Evolutionary conservation across 164 flowering plant genomes (phyloP).

Genomic region (Chloranthus sessilifolius): DNA sequence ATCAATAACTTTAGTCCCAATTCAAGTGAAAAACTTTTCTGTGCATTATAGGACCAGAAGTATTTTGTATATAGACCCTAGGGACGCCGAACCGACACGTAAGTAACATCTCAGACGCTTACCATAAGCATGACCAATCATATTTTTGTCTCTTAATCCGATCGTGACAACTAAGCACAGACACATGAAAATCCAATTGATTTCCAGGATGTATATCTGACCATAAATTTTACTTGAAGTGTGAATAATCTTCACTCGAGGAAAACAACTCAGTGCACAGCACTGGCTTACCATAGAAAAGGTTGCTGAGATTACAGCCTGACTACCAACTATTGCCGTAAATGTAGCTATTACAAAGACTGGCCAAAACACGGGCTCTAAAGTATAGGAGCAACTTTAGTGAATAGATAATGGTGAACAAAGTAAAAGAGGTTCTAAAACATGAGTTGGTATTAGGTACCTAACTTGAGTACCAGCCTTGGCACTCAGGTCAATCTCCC

Average conservation of each 20-base stretch:
- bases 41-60: no score
- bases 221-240: conserved; percentile 58
- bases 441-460: no score
- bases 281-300: conserved; percentile 72
- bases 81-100: no score
- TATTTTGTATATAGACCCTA: no score
- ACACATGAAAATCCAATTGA: conserved; percentile 68
- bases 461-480: no score
- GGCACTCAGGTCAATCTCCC: no score
- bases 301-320: conserved; percentile 69
- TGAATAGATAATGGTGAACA: conserved; percentile 1
- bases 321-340: conserved; percentile 71
- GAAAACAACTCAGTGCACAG: conserved; percentile 64
- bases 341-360: conserved; percentile 58
- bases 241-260: conserved; percentile 59
- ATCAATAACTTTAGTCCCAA: no score
- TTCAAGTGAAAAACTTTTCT: no score
- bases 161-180: conserved; percentile 61
- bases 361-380: conserved; percentile 74
- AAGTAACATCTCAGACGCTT: conserved; percentile 4
- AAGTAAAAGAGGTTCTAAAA: no score
- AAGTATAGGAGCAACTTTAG: conserved; percentile 4
- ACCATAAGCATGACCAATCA: conserved; percentile 76
- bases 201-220: conserved; percentile 69
- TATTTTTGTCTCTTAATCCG: conserved; percentile 57